Percentiles rank a stretch among this genome's conserved stretches.
Evolutionary conservation across 805 yeast species (phyloP).

Genomic region (Yarrowia sp.): DNA sequence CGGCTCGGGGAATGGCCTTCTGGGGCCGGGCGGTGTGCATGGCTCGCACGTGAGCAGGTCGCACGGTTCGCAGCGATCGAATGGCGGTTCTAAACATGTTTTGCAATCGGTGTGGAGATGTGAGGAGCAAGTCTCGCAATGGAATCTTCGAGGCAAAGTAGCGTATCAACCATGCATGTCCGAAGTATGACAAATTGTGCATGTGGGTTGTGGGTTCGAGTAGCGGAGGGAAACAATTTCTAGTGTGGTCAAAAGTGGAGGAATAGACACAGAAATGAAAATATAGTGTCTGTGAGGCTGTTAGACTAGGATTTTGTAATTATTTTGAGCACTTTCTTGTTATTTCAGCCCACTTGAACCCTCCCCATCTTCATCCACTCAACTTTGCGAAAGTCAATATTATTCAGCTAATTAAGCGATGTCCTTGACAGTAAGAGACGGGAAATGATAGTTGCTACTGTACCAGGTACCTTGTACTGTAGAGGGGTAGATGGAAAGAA

Average conservation of each 20-base stretch:
- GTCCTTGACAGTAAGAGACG: too few relatives aligned
- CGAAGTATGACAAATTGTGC: slow-evolving; percentile 26
- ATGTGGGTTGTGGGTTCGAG: slow-evolving; percentile 12
- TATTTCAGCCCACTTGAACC: too few relatives aligned
- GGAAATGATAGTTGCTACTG: neutral
- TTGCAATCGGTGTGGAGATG: neutral
- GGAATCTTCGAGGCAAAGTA: slow-evolving; percentile 36
- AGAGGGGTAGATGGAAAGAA: too few relatives aligned
- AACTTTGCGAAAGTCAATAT: slow-evolving; percentile 27
- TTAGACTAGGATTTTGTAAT: too few relatives aligned
- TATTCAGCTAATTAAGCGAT: slow-evolving; percentile 22
- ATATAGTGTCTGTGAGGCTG: too few relatives aligned
- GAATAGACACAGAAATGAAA: too few relatives aligned
- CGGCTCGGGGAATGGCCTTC: slow-evolving; percentile 16
- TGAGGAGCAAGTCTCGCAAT: slow-evolving; percentile 22
- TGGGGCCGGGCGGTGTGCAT: slow-evolving; percentile 31
- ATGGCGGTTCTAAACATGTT: slow-evolving; percentile 37
- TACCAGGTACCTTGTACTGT: too few relatives aligned
- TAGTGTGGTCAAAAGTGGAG: too few relatives aligned
- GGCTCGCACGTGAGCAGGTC: slow-evolving; percentile 33
- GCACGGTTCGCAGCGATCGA: slow-evolving; percentile 34
- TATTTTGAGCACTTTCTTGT: too few relatives aligned
- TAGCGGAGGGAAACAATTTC: too few relatives aligned
- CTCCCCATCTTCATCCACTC: neutral
- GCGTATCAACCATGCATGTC: slow-evolving; percentile 11